These are phyloP conservation scores for Plasmodium gonderi DNA, from an alignment of 169 alveolate genomes.

Conservation along the genomic window DNA sequence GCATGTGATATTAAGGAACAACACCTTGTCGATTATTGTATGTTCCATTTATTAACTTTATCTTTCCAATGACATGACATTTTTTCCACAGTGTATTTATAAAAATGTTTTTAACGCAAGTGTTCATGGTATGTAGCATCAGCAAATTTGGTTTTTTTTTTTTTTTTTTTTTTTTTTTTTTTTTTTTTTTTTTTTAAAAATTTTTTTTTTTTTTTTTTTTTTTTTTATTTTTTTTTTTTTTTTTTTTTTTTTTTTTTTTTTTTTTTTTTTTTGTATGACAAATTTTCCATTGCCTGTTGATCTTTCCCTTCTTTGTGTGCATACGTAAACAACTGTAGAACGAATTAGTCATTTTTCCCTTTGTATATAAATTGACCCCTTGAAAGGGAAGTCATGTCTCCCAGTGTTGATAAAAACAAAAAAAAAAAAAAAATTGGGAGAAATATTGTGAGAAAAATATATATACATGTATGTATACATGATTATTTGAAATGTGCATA, in stretches of 20 bases:
- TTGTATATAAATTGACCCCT: neutral
- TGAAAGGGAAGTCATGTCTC: neutral
- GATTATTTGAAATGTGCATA: neutral
- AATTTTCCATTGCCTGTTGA: neutral
- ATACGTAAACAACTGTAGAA: neutral
- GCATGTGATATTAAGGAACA: neutral
- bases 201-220: neutral
- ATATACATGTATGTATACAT: neutral
- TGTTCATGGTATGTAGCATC: neutral
- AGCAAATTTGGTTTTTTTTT: neutral
- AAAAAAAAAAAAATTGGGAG: neutral
- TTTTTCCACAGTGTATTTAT: neutral
- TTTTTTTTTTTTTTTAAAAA: neutral
- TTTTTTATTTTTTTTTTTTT: neutral
- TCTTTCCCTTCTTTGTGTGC: neutral
- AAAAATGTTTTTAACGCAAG: neutral
- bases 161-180: neutral
- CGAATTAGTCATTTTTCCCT: neutral
- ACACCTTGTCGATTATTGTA: neutral
- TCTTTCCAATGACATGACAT: neutral
- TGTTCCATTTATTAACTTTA: neutral
- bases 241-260: neutral
- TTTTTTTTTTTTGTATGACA: neutral
- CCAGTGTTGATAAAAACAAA: neutral
- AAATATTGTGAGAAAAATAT: neutral